phyloP scores from a whole-genome alignment of 768 basidiomycete genomes.

The Hemileccinum impolitum region DNA sequence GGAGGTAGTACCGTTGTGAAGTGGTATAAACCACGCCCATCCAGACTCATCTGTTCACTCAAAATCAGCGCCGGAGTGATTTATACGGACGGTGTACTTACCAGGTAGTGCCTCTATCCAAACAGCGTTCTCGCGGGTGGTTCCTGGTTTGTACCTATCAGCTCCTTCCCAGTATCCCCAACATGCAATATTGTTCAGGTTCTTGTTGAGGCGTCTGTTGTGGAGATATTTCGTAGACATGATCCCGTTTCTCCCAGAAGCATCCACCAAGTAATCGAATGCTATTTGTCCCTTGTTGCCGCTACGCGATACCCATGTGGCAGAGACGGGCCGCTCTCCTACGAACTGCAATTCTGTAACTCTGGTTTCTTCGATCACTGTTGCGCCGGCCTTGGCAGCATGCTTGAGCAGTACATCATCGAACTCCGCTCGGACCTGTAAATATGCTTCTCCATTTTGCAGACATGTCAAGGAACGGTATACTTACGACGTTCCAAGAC shows the following conservation, averaged over 20 bases:
- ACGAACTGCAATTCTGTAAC: conserved; percentile 6
- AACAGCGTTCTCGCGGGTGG: conserved; percentile 32
- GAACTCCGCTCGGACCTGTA: conserved; percentile 7
- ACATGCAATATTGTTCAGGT: conserved; percentile 32
- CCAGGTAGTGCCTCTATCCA: conserved; percentile 35
- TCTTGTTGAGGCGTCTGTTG: conserved; percentile 34
- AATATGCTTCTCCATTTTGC: neutral
- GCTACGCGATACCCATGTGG: neutral
- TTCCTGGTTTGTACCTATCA: conserved; percentile 29
- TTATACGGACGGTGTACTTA: neutral
- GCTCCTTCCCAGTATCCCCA: conserved; percentile 37
- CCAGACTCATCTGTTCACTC: conserved; percentile 44
- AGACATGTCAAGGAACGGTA: neutral
- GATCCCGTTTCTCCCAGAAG: conserved; percentile 10
- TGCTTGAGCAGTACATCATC: conserved; percentile 3
- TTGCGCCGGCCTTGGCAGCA: neutral
- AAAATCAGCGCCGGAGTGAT: neutral
- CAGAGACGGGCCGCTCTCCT: conserved; percentile 1
- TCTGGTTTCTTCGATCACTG: conserved; percentile 1
- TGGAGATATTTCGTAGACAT: conserved; percentile 29
- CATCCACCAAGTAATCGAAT: conserved; percentile 10
- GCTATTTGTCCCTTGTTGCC: neutral
- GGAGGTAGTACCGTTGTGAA: conserved; percentile 46
- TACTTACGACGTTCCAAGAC: conserved; percentile 7
- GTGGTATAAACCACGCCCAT: conserved; percentile 60